Evolutionary conservation across 2,329 filamentous ascomycete genomes (phyloP).

Genomic region (Hortaea werneckii): DNA sequence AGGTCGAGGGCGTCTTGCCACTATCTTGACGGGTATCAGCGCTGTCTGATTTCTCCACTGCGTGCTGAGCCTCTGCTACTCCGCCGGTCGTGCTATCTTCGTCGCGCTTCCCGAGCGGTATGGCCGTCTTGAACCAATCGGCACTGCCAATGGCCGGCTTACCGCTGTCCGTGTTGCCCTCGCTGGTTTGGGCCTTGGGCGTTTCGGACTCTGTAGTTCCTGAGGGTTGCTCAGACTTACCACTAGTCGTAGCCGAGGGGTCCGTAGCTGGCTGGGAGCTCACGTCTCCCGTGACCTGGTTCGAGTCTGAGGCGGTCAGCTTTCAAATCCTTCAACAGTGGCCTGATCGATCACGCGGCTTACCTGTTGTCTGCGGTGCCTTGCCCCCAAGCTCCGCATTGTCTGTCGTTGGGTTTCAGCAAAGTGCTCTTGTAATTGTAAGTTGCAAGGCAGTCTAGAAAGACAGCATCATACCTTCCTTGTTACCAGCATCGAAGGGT

Average conservation of each 20-base stretch:
- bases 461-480: constrained; percentile 40
- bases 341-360: not conserved
- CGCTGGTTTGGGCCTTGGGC: not conserved
- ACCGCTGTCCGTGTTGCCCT: constrained; percentile 3
- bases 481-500: constrained; percentile 71
- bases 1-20: not conserved
- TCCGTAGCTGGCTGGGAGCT: not conserved
- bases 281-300: not conserved
- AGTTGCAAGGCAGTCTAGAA: not conserved
- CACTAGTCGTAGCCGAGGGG: constrained; percentile 5
- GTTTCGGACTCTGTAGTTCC: not conserved
- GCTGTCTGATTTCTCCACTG: too few species aligned
- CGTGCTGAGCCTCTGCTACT: not conserved
- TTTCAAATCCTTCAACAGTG: not conserved
- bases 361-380: constrained; percentile 11
- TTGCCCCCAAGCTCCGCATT: constrained; percentile 9
- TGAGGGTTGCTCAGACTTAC: constrained; percentile 5
- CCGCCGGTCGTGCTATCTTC: not conserved
- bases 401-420: not conserved
- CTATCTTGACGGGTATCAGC: too few species aligned
- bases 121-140: constrained; percentile 11
- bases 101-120: constrained; percentile 3
- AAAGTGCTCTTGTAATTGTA: too few species aligned
- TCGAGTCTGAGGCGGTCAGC: constrained; percentile 1
- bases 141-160: constrained; percentile 9